Percentiles rank a stretch among this genome's conserved stretches.
phyloP scores from a whole-genome alignment of 2,329 filamentous ascomycete genomes.

The Lachnellula arida region DNA sequence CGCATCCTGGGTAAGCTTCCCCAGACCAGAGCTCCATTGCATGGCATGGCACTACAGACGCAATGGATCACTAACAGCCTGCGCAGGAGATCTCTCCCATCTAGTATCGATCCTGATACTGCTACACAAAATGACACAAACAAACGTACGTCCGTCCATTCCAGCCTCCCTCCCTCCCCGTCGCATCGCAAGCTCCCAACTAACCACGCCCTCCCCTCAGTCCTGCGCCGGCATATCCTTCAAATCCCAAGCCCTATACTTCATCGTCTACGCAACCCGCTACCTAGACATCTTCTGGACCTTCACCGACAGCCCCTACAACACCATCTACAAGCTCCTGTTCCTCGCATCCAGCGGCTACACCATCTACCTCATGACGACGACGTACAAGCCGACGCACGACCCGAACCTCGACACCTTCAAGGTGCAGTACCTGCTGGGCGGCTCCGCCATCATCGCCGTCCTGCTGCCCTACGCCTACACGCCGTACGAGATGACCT shows the following conservation, averaged over 20 bases:
- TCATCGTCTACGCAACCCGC: conserved; percentile 88
- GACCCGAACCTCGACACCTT: conserved; percentile 97
- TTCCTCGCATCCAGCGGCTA: conserved; percentile 90
- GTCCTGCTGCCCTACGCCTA: conserved; percentile 84
- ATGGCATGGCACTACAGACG: not conserved
- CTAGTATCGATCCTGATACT: conserved; percentile 90
- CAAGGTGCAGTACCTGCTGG: conserved; percentile 90
- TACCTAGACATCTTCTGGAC: conserved; percentile 92
- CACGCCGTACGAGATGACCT: conserved; percentile 77
- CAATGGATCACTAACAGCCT: conserved; percentile 4
- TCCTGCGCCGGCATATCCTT: conserved; percentile 97
- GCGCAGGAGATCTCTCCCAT: conserved; percentile 87
- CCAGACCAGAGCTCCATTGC: not conserved
- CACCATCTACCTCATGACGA: conserved; percentile 97
- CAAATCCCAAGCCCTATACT: conserved; percentile 94
- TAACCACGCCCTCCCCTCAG: conserved; percentile 42
- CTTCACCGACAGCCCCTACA: conserved; percentile 69
- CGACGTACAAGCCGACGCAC: conserved; percentile 94
- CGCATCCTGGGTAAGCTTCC: conserved; percentile 54
- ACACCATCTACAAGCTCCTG: conserved; percentile 90
- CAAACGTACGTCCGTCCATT: conserved; percentile 60
- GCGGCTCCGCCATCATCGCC: conserved; percentile 71
- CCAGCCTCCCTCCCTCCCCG: not conserved
- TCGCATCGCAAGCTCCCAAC: not conserved
- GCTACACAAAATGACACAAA: conserved; percentile 91